A percentile compares a stretch with the other conserved stretches of the same genome.
Conservation (phyloP, 1,284 basidiomycete genomes). For the Rhizopogon parksii region DNA sequence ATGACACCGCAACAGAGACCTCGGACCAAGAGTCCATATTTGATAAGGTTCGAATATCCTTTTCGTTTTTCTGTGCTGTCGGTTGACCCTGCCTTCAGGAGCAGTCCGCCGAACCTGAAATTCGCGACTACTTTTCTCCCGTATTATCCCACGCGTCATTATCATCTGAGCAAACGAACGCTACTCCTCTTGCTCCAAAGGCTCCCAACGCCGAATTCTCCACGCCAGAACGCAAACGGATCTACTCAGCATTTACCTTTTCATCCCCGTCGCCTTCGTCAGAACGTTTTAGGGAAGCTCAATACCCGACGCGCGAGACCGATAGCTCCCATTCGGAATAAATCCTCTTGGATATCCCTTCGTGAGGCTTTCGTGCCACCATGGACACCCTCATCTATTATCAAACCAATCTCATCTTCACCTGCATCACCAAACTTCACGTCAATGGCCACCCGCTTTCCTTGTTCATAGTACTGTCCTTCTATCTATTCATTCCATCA, state of each 20-base stretch:
- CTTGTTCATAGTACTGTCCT: neutral
- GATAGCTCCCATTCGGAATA: conserved; percentile 12
- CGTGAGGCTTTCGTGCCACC: neutral
- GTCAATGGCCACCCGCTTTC: neutral
- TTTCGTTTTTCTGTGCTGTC: conserved; percentile 34
- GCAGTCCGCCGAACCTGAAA: conserved; percentile 42
- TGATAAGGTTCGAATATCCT: conserved; percentile 16
- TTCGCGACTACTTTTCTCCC: conserved; percentile 48
- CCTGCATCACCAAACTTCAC: neutral
- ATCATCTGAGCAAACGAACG: conserved; percentile 7
- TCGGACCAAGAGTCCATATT: conserved; percentile 20
- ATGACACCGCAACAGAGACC: conserved; percentile 23
- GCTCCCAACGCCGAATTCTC: conserved; percentile 38
- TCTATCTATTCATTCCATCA: conserved; percentile 1
- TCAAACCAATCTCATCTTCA: neutral
- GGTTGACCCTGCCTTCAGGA: conserved; percentile 33
- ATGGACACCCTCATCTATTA: neutral
- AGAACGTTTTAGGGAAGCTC: conserved; percentile 39
- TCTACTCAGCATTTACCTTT: conserved; percentile 72
- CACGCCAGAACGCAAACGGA: conserved; percentile 63
- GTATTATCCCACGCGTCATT: conserved; percentile 17
- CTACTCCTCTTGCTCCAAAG: conserved; percentile 22
- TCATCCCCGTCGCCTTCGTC: conserved; percentile 57
- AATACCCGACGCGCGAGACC: conserved; percentile 13
- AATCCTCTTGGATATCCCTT: conserved; percentile 6